Percentiles rank a stretch among this genome's conserved stretches.
These are phyloP conservation scores for Botryotinia narcissicola DNA, from an alignment of 2,329 filamentous ascomycete species.

Conservation along the genomic window DNA sequence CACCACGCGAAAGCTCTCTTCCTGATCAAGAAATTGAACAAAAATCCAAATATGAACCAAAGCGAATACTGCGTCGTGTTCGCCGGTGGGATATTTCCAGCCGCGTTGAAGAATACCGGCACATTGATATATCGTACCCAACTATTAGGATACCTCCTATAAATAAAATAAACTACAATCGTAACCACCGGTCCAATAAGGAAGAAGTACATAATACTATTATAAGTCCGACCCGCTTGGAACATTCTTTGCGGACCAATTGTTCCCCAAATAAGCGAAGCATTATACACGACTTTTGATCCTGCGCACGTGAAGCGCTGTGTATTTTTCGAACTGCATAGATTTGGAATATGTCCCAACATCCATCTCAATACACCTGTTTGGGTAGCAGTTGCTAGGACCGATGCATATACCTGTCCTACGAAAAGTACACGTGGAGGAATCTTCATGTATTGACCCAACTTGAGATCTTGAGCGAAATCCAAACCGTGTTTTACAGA, in stretches of 20 bases:
- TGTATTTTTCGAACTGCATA: conserved; percentile 44
- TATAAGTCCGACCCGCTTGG: conserved; percentile 49
- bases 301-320: conserved; percentile 50
- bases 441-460: conserved; percentile 52
- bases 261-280: conserved; percentile 54
- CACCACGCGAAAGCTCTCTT: conserved; percentile 48
- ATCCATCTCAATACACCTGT: conserved; percentile 41
- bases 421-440: conserved; percentile 48
- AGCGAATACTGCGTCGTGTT: conserved; percentile 50
- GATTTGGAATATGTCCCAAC: conserved; percentile 42
- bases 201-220: conserved; percentile 49
- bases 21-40: conserved; percentile 50
- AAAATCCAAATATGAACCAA: conserved; percentile 47
- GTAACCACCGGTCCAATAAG: conserved; percentile 55
- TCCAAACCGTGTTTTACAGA: conserved; percentile 47
- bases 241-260: conserved; percentile 47
- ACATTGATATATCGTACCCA: conserved; percentile 47
- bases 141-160: conserved; percentile 56
- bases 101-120: conserved; percentile 49
- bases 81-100: conserved; percentile 49
- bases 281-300: conserved; percentile 52
- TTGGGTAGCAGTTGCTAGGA: conserved; percentile 48
- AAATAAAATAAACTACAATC: conserved; percentile 52
- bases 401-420: conserved; percentile 48
- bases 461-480: conserved; percentile 50